Base-by-base conservation (phyloP, 371 early-diverging fungal species). In the Zancudomyces culisetae region DNA sequence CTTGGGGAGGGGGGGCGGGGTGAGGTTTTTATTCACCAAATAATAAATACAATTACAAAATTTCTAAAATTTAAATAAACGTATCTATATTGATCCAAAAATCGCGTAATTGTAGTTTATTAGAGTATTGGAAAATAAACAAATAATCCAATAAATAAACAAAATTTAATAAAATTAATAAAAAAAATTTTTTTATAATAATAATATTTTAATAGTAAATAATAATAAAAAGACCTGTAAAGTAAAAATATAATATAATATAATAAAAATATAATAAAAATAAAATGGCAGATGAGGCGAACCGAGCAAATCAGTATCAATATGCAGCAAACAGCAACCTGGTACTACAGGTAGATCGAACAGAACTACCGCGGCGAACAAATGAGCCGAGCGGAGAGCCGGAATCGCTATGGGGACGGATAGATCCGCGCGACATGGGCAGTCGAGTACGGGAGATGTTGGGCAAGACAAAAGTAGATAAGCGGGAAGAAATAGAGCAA, bases 371-470 rank as follows among this genome's bases (percentile, higher is more conserved):
- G 27, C 81, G 90, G 24, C 75, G 94, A 49, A 87, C 84, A 72
- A 75, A 89, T 53, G 95, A 95, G 61, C 92, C 93, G 22, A 83
- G 87, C 22, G 95, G 94, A n/a, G 95, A 95, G 59, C 83, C 90
- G 26, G 95, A 90, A 61, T 74, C 92, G 2, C 70, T 97, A 27
- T 80, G 74, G 70, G 95, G 94, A 27, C 74, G 78, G 42, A 81
- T 95, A 19, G 76, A 87, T 63, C 75, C 80, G 8, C 81, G 79
- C 59, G 77, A 79, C 27, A 87, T 97, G 70, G 98, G 98, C 51
- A 72, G 77, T 45, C 71, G 84, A 19, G 90, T 87, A 84, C 52
- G 80, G 79, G 45, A 63, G 71, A 10, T 63, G 72, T 55, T 73
- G 70, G 13, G 61, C 62, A 54, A 51, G 64, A 40, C 55, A 8